These are phyloP conservation scores for Suhomyces vadensis DNA, from an alignment of 805 yeast genomes.

Conservation along the genomic window DNA sequence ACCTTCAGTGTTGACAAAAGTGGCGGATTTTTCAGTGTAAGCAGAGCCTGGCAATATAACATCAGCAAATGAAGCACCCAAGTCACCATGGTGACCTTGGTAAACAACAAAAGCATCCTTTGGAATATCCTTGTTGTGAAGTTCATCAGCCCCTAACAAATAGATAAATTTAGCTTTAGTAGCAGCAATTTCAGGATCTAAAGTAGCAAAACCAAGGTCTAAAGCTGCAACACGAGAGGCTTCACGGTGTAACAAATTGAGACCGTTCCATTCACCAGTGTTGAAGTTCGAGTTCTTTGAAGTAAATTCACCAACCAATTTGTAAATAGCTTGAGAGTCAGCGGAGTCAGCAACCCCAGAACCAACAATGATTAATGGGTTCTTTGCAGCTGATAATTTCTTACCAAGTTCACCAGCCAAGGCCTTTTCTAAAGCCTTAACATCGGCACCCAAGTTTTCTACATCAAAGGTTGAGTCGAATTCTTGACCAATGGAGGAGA, in stretches of 20 bases:
- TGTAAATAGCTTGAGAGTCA: constrained; percentile 63
- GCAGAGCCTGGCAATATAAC: constrained; percentile 86
- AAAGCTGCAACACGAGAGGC: constrained; percentile 88
- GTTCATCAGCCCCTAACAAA: constrained; percentile 83
- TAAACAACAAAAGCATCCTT: constrained; percentile 83
- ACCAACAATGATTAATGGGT: constrained; percentile 79
- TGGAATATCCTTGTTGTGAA: constrained; percentile 68
- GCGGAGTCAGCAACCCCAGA: constrained; percentile 71
- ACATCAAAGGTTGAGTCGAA: constrained; percentile 76
- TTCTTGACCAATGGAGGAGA: constrained; percentile 71
- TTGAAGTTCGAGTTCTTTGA: constrained; percentile 56
- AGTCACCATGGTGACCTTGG: constrained; percentile 91
- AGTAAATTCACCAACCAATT: constrained; percentile 61
- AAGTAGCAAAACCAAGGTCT: constrained; percentile 73
- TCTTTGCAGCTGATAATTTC: constrained; percentile 63
- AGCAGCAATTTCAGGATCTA: constrained; percentile 46
- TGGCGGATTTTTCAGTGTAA: constrained; percentile 82
- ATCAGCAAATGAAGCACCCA: constrained; percentile 86
- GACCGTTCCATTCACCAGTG: constrained; percentile 78
- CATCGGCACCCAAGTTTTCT: constrained; percentile 62
- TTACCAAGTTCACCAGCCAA: constrained; percentile 68
- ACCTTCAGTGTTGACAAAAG: constrained; percentile 88
- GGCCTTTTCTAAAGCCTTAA: constrained; percentile 57
- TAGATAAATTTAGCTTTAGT: constrained; percentile 72
- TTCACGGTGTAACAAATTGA: constrained; percentile 76